These are phyloP conservation scores for Penicillium sp. DNA, from an alignment of 2,329 filamentous ascomycete species.

Conservation along the genomic window DNA sequence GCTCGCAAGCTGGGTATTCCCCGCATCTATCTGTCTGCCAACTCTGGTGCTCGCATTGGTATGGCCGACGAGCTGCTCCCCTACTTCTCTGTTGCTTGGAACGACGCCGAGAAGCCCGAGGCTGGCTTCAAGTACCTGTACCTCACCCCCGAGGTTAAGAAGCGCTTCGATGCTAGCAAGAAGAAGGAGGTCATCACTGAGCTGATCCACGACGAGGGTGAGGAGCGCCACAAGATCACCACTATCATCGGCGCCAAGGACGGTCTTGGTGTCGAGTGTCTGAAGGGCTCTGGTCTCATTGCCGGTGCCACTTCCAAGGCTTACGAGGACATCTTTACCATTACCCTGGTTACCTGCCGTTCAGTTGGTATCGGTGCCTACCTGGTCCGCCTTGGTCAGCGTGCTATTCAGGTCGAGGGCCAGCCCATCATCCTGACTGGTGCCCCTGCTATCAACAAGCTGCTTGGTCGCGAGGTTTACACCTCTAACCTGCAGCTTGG, in stretches of 20 bases:
- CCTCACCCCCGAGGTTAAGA: conserved; percentile 82
- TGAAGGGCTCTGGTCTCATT: conserved; percentile 96
- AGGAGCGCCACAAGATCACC: conserved; percentile 90
- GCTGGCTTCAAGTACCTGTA: conserved; percentile 97
- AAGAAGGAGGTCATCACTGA: conserved; percentile 83
- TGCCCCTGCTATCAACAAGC: conserved; percentile 96
- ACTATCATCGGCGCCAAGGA: conserved; percentile 93
- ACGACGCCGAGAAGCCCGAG: conserved; percentile 77
- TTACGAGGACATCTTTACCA: conserved; percentile 98
- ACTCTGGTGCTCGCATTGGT: conserved; percentile 96
- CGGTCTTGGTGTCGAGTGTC: conserved; percentile 94
- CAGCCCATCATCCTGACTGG: conserved; percentile 98
- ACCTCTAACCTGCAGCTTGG: conserved; percentile 98
- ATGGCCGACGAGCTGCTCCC: conserved; percentile 96
- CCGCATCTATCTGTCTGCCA: conserved; percentile 95
- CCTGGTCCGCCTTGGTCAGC: conserved; percentile 95
- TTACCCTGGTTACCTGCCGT: conserved; percentile 95
- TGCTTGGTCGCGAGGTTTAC: conserved; percentile 96
- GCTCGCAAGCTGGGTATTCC: conserved; percentile 93
- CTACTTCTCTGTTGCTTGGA: conserved; percentile 97
- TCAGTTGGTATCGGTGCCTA: conserved; percentile 99
- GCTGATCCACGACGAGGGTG: conserved; percentile 79
- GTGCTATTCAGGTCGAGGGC: conserved; percentile 97
- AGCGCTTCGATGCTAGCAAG: conserved; percentile 79
- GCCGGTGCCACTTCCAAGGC: conserved; percentile 95